Base-by-base conservation (phyloP, 352 stramenopile species). In the Globisporangium acanthophoron region DNA sequence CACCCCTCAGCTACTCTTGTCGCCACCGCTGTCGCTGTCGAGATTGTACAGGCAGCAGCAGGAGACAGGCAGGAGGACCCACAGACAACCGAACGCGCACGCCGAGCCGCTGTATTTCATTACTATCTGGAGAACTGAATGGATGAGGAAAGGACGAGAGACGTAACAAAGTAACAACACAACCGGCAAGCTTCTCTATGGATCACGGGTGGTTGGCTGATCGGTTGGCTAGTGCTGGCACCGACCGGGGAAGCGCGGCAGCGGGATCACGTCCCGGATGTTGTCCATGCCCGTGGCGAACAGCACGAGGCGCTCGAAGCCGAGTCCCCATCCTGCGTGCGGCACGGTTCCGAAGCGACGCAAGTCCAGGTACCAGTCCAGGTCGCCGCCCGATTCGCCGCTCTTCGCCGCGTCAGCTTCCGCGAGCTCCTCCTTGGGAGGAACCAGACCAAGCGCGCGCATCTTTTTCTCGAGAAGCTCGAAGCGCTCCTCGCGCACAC, bases 231-330 rank as follows among this genome's bases (percentile, higher is more conserved):
- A 79, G 43, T 87, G 73, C 41, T 89, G 82, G 64, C 96, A 97
- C 73, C 94, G 94, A n/a, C 94, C 94, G 20, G 96, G 96, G 72
- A 95, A 98, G 40, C 96, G 82, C 39, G 97, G 97, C 49, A 98
- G 97, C 29, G 97, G 94, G 70, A 99, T 99, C 3, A 97, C 96
- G 62, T 99, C 97, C 44, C 97, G 87, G 67, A 99, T 99, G 74
- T 99, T 99, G 59, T 99, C 96, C 69, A 99, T 97, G 20, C 96
- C 96, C 31, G 92, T 98, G 12, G 97, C 86, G 64, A 99, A 99
- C 20, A 97, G 96, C 31, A 99, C 94, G 15, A 99, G 82, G 29
- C 97, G 84, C 76, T 99, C 96, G 64, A 99, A 99, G 35, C 97
- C 97, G 48, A 99, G 84, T 5, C 97, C 97, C 78, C 98, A 99